Evolutionary conservation across 2,329 filamentous ascomycete species (phyloP).

Genomic region (Dothistroma pini): DNA sequence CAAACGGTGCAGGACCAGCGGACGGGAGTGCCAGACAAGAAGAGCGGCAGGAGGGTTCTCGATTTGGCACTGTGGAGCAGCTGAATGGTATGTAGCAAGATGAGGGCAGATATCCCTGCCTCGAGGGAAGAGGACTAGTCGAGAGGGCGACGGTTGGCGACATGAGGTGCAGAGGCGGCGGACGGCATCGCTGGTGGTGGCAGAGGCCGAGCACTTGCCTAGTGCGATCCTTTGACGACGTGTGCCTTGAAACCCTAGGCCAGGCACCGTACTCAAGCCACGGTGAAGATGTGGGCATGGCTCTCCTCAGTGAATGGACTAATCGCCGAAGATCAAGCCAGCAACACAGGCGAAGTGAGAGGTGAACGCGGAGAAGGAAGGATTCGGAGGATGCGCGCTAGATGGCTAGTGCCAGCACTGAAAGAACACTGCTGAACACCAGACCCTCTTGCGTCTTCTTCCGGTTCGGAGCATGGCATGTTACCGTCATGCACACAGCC

Average conservation of each 20-base stretch:
- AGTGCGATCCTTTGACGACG: neutral
- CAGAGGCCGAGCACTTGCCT: neutral
- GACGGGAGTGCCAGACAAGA: conserved; percentile 1
- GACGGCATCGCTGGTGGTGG: neutral
- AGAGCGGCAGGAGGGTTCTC: neutral
- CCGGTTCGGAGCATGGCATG: too few relatives aligned
- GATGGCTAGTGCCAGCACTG: neutral
- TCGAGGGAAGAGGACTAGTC: neutral
- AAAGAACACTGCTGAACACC: neutral
- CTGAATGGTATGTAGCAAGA: conserved; percentile 1
- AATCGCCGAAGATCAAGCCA: neutral
- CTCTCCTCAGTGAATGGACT: neutral
- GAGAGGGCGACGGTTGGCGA: conserved; percentile 2
- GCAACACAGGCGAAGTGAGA: neutral
- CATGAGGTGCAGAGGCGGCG: neutral
- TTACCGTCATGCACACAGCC: neutral
- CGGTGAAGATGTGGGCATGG: neutral
- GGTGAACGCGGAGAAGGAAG: neutral
- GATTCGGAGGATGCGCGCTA: neutral
- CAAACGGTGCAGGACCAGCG: neutral
- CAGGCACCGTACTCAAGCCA: neutral
- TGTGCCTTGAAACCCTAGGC: neutral
- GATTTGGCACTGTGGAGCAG: neutral
- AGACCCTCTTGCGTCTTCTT: neutral
- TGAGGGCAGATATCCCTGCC: neutral